Base-by-base conservation (phyloP, 129 eudicot genomes). In the Sambucus nigra region DNA sequence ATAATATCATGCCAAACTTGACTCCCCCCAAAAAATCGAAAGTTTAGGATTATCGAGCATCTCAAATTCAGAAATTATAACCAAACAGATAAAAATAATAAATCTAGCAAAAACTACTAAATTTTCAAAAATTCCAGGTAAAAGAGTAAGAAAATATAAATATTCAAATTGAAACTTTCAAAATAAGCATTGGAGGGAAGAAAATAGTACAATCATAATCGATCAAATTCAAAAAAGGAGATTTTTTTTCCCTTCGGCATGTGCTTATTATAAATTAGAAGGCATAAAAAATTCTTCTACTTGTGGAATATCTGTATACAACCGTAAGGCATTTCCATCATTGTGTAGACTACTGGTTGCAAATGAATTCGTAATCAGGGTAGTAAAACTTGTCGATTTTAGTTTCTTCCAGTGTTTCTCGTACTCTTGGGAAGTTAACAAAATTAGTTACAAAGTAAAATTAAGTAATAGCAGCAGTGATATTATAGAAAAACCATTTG, bases 241-340 rank as follows among this genome's bases (percentile, higher is more conserved):
- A 22, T 2, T n/a, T n/a, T n/a, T n/a, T n/a, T n/a, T n/a, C n/a
- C n/a, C n/a, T n/a, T n/a, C n/a, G 25, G 29, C 23, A 77, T 89
- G 24, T 86, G 86, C 99, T 77, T 60, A 82, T 45, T 32, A 45
- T 39, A 28, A 92, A 86, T 54, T 89, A 12, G 96, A 82, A 59
- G 78, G 94, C 9, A 87, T 79, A 76, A 92, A 57, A 66, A 69
- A 54, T 64, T 92, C 94, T 59, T 86, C 84, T 22, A 92, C 95
- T 49, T 76, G 72, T 53, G 99, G 94, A 21, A 86, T 55, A 60
- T 92, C 99, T 25, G 99, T 72, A 65, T 82, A 92, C 58, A 92
- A 94, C 53, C 75, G 79, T 72, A 92, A 67, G 11, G 75, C 75
- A 49, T 51, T 64, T 55, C 77, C 75, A 65, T 70, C 83, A 35